Percentiles rank a stretch among this genome's conserved stretches.
These are phyloP conservation scores for Phalaenopsis equestris DNA, from an alignment of 106 monocot species.

Conservation along the genomic window DNA sequence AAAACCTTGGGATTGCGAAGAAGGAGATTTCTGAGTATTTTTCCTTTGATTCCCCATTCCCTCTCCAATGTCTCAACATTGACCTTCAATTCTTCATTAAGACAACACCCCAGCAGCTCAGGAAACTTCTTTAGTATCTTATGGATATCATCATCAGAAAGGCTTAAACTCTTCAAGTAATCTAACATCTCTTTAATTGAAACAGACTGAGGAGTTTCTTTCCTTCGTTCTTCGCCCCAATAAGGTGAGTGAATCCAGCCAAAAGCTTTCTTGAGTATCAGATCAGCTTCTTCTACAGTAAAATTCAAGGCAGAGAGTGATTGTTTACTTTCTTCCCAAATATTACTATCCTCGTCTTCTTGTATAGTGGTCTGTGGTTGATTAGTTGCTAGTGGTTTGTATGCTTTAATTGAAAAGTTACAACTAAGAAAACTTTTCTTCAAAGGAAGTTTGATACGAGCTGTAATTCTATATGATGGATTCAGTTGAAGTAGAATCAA, in stretches of 20 bases:
- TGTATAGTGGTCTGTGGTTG: slow-evolving; percentile 20
- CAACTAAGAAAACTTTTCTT: slow-evolving; percentile 3
- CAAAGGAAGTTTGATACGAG: not conserved
- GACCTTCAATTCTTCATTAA: slow-evolving; percentile 54
- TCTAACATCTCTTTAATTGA: slow-evolving; percentile 31
- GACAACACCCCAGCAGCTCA: slow-evolving; percentile 76
- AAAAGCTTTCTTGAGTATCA: slow-evolving; percentile 75
- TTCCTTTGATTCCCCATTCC: slow-evolving; percentile 87
- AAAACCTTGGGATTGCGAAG: slow-evolving; percentile 84
- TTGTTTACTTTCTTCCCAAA: slow-evolving; percentile 54
- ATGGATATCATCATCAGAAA: slow-evolving; percentile 72
- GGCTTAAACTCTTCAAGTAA: slow-evolving; percentile 54
- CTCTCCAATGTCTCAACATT: slow-evolving; percentile 58
- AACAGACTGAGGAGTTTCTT: slow-evolving; percentile 38
- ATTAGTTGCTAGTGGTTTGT: slow-evolving; percentile 25
- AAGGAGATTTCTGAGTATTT: slow-evolving; percentile 66
- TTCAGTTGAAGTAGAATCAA: slow-evolving; percentile 8
- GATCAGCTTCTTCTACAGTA: slow-evolving; percentile 40
- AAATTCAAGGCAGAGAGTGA: slow-evolving; percentile 48
- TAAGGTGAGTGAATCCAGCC: slow-evolving; percentile 83
- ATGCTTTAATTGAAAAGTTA: not conserved
- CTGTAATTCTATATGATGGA: slow-evolving; percentile 6
- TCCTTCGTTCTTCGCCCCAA: slow-evolving; percentile 83
- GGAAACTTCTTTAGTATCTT: slow-evolving; percentile 91
- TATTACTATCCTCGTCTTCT: slow-evolving; percentile 38